Evolutionary conservation across 805 yeast species (phyloP), one percentile per base, ranked within the genome.

Genomic region (Vanderwaltozyma verrucispora): DNA sequence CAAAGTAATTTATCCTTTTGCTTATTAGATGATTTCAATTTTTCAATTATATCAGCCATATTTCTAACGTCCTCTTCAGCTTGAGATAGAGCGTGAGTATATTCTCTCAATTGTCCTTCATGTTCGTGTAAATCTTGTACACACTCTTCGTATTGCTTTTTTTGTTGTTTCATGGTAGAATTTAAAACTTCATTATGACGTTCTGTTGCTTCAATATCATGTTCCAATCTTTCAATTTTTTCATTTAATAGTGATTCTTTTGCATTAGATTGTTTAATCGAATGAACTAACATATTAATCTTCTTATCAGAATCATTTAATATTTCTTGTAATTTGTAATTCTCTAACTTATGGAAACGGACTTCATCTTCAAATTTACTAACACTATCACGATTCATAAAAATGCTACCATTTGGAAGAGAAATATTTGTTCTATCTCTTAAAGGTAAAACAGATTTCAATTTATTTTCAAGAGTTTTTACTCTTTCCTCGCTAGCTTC

Each of bases 101-200:
- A 59, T 47, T 80, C 83, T 15, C 58, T 52, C 36, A 75, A 59
- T 42, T 84, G 85, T 34, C 77, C 68, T 52, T 88, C 95, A 2
- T 92, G 88, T 35, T 74, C 71, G 49, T 86, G 94, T 19, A 87
- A 64, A 49, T 83, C 82, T 40, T 68, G 67, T 47, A 71, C 75
- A 53, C 84, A 81, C 43, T 78, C 81, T 26, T 83, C 88, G 25
- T 94, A 76, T 43, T 94, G 71, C 14, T 66, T 59, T 51, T 77
- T 80, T 59, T 82, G 86, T 24, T 80, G 63, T 28, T 72, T 74
- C 16, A 80, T 62, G 23, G 73, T 69, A 28, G 71, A 67, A 1
- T 65, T 54, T 23, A 85, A 60, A 23, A 84, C 79, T 2, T 54
- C 49, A 46, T 75, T 77, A 48, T 75, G 78, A n/a, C 66, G 53